phyloP scores from a whole-genome alignment of 108 stramenopile genomes.

The Pseudonitzschia pungens region DNA sequence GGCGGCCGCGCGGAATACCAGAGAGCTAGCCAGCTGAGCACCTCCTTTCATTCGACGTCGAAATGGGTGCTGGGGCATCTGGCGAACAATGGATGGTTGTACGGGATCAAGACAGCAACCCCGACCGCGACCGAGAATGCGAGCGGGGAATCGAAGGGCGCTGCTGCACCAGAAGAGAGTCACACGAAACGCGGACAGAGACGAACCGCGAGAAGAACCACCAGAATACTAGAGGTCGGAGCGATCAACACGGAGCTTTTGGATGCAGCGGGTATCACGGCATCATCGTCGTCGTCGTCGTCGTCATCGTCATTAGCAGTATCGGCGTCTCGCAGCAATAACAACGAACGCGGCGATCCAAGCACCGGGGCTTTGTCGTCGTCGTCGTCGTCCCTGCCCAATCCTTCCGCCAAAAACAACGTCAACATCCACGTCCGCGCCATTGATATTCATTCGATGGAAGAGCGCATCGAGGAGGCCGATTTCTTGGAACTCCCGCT shows the following conservation, averaged over 20 bases:
- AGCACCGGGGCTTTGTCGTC: background rate
- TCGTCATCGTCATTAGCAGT: too few species aligned
- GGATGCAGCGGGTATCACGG: conserved; percentile 56
- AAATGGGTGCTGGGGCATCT: conserved; percentile 85
- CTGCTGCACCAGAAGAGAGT: background rate
- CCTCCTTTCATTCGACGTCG: conserved; percentile 78
- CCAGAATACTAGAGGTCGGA: conserved; percentile 89
- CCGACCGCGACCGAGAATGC: background rate
- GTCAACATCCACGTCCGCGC: conserved; percentile 71
- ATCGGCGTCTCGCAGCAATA: too few species aligned
- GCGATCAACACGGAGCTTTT: conserved; percentile 92
- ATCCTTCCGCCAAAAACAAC: background rate
- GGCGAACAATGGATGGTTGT: conserved; percentile 67
- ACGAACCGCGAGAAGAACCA: conserved; percentile 35
- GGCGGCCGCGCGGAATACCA: conserved; percentile 61
- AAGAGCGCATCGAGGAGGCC: conserved; percentile 71
- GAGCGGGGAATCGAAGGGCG: background rate
- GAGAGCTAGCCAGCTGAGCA: conserved; percentile 83
- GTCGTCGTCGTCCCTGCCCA: background rate
- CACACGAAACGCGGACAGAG: background rate
- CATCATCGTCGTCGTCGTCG: background rate
- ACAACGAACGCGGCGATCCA: background rate
- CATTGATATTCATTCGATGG: conserved; percentile 85
- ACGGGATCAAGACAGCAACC: conserved; percentile 46
- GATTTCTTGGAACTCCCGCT: conserved; percentile 82